Conservation (phyloP, 192 early-diverging fungal species). For the Coemansia sp. region DNA sequence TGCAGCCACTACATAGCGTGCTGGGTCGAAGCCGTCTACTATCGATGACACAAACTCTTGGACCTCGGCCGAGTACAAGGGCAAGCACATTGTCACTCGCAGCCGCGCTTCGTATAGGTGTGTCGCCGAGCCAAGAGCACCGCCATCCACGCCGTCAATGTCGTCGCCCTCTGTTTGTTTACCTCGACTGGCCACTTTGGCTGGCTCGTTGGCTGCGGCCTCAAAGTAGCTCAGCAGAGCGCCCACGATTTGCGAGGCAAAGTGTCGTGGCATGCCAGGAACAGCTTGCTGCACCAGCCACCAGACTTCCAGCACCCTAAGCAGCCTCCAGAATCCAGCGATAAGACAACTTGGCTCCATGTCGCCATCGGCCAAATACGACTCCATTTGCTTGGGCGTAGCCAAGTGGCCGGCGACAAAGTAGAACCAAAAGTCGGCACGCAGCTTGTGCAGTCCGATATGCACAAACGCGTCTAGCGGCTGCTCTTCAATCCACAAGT, state of each 20-base stretch:
- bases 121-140: neutral
- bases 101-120: conserved; percentile 14
- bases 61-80: conserved; percentile 46
- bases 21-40: conserved; percentile 39
- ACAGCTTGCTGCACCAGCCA: conserved; percentile 41
- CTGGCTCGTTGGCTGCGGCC: neutral
- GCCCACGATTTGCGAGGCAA: conserved; percentile 24
- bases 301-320: conserved; percentile 41
- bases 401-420: conserved; percentile 38
- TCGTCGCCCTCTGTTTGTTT: neutral
- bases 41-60: conserved; percentile 34
- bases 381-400: conserved; percentile 39
- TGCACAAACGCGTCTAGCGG: conserved; percentile 53
- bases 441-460: conserved; percentile 41
- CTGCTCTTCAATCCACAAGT: conserved; percentile 50
- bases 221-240: conserved; percentile 29
- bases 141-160: neutral
- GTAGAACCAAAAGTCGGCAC: conserved; percentile 43
- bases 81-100: conserved; percentile 21
- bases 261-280: conserved; percentile 40
- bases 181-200: too few relatives aligned
- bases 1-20: conserved; percentile 21
- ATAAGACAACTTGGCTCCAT: conserved; percentile 23
- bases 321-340: conserved; percentile 28
- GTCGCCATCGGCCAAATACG: conserved; percentile 21